Evolutionary conservation across 495 filamentous ascomycete genomes (phyloP).

Genomic region (Neurospora intermedia): DNA sequence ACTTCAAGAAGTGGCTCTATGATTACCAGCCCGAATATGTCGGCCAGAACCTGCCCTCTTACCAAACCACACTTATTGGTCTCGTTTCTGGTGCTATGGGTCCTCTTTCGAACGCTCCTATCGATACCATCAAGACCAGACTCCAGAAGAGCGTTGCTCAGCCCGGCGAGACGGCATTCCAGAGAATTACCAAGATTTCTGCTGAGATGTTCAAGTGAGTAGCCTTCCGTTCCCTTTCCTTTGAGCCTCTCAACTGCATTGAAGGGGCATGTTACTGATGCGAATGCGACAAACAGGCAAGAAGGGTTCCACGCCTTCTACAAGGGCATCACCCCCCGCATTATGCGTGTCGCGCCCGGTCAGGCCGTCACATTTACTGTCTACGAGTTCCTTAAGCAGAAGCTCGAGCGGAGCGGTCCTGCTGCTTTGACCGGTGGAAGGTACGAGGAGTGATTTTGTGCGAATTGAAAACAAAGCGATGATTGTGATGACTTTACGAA

Average conservation of each 20-base stretch:
- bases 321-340: conserved; percentile 94
- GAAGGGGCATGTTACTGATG: background rate
- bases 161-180: conserved; percentile 66
- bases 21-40: conserved; percentile 50
- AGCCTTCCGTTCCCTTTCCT: background rate
- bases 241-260: background rate
- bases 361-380: conserved; percentile 98
- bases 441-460: conserved; percentile 54
- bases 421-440: conserved; percentile 53
- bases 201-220: conserved; percentile 82
- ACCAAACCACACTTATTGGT: conserved; percentile 85
- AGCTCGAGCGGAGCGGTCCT: conserved; percentile 63
- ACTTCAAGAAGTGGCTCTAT: conserved; percentile 75
- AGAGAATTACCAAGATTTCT: conserved; percentile 66
- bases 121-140: conserved; percentile 98
- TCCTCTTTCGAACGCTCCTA: conserved; percentile 89
- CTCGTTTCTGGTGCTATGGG: conserved; percentile 91
- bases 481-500: background rate
- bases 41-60: conserved; percentile 58
- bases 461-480: background rate
- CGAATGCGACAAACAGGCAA: conserved; percentile 34
- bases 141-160: conserved; percentile 82
- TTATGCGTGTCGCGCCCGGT: conserved; percentile 95
- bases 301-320: conserved; percentile 93
- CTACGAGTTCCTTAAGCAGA: conserved; percentile 81